Conservation (phyloP, 306 rosid genomes). For the Sicyos edulis region DNA sequence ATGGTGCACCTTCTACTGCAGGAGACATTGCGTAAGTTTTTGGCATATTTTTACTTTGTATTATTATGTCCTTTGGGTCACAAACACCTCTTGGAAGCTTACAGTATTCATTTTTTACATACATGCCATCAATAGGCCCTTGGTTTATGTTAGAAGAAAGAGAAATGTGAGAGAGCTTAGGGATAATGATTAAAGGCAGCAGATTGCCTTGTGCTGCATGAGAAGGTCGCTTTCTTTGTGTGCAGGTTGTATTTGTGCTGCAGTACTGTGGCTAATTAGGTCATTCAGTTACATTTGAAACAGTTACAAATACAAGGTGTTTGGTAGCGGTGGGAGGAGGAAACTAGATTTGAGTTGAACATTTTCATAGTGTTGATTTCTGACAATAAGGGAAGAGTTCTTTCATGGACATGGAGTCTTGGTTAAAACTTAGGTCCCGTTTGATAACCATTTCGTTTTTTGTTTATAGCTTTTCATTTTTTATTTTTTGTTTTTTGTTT, state of each 20-base stretch:
- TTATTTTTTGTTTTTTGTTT: too few species aligned
- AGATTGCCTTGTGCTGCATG: background rate
- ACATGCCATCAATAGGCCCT: background rate
- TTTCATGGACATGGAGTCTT: too few species aligned
- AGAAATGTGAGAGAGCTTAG: background rate
- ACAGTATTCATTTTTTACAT: background rate
- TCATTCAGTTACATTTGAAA: too few species aligned
- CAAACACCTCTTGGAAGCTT: background rate
- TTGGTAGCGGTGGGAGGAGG: too few species aligned
- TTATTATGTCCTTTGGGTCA: background rate
- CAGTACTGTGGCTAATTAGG: too few species aligned
- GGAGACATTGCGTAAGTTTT: slow-evolving; percentile 95
- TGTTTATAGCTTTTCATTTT: too few species aligned
- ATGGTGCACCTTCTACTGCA: slow-evolving; percentile 98
- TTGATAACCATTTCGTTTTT: too few species aligned
- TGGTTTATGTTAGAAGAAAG: background rate
- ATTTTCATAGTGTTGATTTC: too few species aligned
- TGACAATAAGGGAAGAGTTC: too few species aligned
- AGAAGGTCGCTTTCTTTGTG: slow-evolving; percentile 8
- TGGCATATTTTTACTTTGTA: slow-evolving; percentile 1
- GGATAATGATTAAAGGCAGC: background rate
- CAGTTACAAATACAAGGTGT: too few species aligned
- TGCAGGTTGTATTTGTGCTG: background rate
- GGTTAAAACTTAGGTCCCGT: too few species aligned
- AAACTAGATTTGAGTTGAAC: too few species aligned